Conservation (phyloP, 1,284 basidiomycete species). For the Puccinia triticina region DNA sequence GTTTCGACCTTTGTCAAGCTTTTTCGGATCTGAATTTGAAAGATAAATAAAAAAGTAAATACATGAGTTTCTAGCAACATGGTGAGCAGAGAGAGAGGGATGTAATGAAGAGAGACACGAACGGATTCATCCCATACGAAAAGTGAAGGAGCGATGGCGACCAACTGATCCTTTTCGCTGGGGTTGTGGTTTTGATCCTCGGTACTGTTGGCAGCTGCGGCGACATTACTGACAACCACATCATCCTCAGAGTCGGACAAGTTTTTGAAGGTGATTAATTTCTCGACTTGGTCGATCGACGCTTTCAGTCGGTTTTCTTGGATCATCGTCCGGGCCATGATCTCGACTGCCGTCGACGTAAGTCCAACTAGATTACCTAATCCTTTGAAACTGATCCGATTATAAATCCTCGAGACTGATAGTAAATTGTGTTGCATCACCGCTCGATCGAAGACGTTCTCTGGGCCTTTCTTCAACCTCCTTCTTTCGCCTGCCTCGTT, state of each 20-base stretch:
- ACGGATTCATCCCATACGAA: conserved; percentile 49
- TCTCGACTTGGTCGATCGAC: conserved; percentile 90
- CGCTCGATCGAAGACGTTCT: conserved; percentile 93
- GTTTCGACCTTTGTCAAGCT: conserved; percentile 41
- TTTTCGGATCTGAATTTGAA: conserved; percentile 31
- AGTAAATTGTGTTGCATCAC: conserved; percentile 98
- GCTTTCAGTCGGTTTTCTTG: conserved; percentile 88
- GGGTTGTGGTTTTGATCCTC: neutral
- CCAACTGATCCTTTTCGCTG: conserved; percentile 18
- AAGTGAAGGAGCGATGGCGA: conserved; percentile 35
- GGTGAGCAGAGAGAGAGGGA: neutral
- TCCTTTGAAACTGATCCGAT: conserved; percentile 56
- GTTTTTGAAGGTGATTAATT: conserved; percentile 75
- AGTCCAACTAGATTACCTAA: conserved; percentile 56
- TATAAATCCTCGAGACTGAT: conserved; percentile 75
- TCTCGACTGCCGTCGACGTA: conserved; percentile 74
- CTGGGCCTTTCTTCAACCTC: conserved; percentile 76
- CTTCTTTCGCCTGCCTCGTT: conserved; percentile 63
- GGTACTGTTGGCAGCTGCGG: conserved; percentile 28
- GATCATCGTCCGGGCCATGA: conserved; percentile 93
- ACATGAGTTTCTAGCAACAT: too few species aligned
- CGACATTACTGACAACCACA: conserved; percentile 45
- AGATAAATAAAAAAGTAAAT: neutral
- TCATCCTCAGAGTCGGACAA: conserved; percentile 68
- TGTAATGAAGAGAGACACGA: neutral